phyloP scores from a whole-genome alignment of 345 rosid species.

The Aquilaria malaccensis region DNA sequence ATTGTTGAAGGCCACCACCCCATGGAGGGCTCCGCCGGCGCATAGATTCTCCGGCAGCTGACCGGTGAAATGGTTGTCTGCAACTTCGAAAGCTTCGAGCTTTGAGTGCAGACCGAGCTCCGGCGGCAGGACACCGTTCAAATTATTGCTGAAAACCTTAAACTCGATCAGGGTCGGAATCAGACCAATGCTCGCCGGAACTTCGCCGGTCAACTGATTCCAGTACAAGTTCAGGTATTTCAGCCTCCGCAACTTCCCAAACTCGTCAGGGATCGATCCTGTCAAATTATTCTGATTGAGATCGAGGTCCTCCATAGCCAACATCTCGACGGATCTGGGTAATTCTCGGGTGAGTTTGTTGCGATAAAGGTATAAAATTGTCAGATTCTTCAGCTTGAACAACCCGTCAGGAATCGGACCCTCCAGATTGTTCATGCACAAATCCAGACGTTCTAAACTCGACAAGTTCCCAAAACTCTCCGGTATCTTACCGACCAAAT shows the following conservation, averaged over 20 bases:
- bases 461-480: slow-evolving; percentile 32
- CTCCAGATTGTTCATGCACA: slow-evolving; percentile 38
- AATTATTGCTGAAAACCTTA: slow-evolving; percentile 42
- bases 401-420: slow-evolving; percentile 46
- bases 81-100: slow-evolving; percentile 57
- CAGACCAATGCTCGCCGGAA: slow-evolving; percentile 46
- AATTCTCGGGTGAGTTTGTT: slow-evolving; percentile 54
- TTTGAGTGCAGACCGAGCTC: slow-evolving; percentile 58
- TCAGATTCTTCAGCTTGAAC: slow-evolving; percentile 49
- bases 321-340: slow-evolving; percentile 37
- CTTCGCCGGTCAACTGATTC: slow-evolving; percentile 56
- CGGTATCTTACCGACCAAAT: slow-evolving; percentile 64
- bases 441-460: slow-evolving; percentile 44
- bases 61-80: slow-evolving; percentile 56
- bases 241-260: slow-evolving; percentile 54
- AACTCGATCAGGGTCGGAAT: slow-evolving; percentile 35
- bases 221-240: slow-evolving; percentile 22
- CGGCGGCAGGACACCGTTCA: slow-evolving; percentile 63
- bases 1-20: slow-evolving; percentile 58
- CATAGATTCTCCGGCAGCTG: slow-evolving; percentile 63
- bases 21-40: slow-evolving; percentile 43
- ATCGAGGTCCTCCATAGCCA: slow-evolving; percentile 41
- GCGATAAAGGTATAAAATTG: slow-evolving; percentile 24
- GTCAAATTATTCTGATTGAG: slow-evolving; percentile 44
- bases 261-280: slow-evolving; percentile 55